Evolutionary conservation across 2,329 filamentous ascomycete species (phyloP).

Genomic region (Pseudomassariella vexata): DNA sequence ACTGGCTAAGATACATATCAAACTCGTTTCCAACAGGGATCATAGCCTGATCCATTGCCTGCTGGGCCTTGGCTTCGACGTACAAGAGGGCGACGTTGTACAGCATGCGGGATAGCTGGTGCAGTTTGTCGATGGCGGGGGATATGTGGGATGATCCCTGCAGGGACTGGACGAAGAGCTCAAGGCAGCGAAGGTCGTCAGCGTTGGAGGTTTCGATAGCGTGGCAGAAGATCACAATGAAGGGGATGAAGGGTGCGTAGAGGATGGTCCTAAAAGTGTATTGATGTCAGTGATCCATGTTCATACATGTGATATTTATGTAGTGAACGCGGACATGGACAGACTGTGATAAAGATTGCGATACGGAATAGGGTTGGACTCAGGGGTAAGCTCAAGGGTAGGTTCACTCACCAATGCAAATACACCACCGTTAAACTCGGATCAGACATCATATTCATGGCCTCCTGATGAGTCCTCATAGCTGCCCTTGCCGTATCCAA

Average conservation of each 20-base stretch:
- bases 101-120: constrained; percentile 53
- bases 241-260: constrained; percentile 47
- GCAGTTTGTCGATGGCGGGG: constrained; percentile 46
- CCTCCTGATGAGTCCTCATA: constrained; percentile 33
- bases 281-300: no score
- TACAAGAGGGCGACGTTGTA: constrained; percentile 54
- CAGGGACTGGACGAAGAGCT: constrained; percentile 45
- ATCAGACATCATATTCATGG: constrained; percentile 30
- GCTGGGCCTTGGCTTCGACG: constrained; percentile 43
- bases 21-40: constrained; percentile 24
- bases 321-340: not conserved
- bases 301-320: not conserved
- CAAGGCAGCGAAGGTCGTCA: constrained; percentile 39
- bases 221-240: constrained; percentile 46
- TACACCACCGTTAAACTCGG: constrained; percentile 33
- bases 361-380: not conserved
- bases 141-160: constrained; percentile 38
- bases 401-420: constrained; percentile 34
- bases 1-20: constrained; percentile 25
- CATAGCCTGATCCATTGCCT: constrained; percentile 25
- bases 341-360: not conserved
- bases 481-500: constrained; percentile 34
- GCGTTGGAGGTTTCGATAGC: constrained; percentile 38
- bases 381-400: constrained; percentile 7
- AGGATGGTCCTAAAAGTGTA: constrained; percentile 31